A percentile compares a stretch with the other conserved stretches of the same genome.
Conservation (phyloP, 2,329 filamentous ascomycete species). For the Zarea fungicola region DNA sequence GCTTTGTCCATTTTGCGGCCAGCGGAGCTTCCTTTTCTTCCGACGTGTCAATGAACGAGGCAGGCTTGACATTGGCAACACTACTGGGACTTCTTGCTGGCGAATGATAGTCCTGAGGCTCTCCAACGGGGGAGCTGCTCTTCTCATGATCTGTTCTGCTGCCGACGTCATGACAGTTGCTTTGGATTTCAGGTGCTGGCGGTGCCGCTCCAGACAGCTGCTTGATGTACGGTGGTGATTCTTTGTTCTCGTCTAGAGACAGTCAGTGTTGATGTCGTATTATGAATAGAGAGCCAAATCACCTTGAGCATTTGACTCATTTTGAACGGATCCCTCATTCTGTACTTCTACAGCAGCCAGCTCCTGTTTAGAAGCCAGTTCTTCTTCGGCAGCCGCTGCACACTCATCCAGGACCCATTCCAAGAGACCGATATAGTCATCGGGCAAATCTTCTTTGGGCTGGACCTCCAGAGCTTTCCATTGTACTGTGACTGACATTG, state of each 20-base stretch:
- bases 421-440: neutral
- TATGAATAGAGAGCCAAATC: neutral
- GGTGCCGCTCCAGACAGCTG: neutral
- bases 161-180: no score
- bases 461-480: neutral
- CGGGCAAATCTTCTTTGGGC: neutral
- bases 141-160: no score
- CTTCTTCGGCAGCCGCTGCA: neutral
- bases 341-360: neutral
- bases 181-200: no score
- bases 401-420: slow-evolving; percentile 7
- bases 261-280: neutral
- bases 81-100: no score
- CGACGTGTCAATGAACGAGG: neutral
- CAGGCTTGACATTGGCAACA: neutral
- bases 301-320: no score
- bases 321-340: no score
- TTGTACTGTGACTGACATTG: neutral
- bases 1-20: neutral
- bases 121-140: no score
- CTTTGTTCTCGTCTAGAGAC: neutral
- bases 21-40: neutral
- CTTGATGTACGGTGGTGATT: neutral
- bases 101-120: no score
- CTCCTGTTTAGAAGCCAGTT: neutral